Base-by-base conservation (phyloP, 768 basidiomycete species). In the Brasilioporus rufonigricans region DNA sequence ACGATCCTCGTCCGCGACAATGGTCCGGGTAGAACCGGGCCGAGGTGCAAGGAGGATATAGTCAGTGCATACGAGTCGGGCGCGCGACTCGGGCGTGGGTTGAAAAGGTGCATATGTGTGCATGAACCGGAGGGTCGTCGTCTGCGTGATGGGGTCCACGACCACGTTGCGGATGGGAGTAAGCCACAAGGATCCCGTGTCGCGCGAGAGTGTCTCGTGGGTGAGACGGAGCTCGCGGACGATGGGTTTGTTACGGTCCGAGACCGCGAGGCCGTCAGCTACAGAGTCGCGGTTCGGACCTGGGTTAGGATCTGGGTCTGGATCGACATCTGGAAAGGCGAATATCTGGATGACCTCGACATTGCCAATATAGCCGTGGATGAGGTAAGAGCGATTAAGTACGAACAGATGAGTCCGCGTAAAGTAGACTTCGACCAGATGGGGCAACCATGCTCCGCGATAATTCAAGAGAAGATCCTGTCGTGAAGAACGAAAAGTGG, bases 41-140 rank as follows among this genome's bases (percentile, higher is more conserved):
- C 0, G 14, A 8, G 39, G 23, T 5, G 48, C 32, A 14, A 44
- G 43, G 0, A 66, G 39, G 33, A 50, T 24, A 13, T 64, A 61
- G 27, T 65, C 65, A 24, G 59, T 61, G 33, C 61, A 66, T 0
- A 48, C 50, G 35, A 66, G 40, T 23, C 45, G 52, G 29, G 38
- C 48, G 50, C 33, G 45, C n/a, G 38, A 23, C 23, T 49, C 43
- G n/a, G 40, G 41, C 4, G 33, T 32, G 4, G 32, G 26, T 1
- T 46, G 13, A 11, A 62, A 43, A 0, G 54, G 52, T 2, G 48
- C 39, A 4, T 52, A 45, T 0, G 65, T 52, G 33, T 66, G 58
- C 49, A 65, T 45, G 54, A 66, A 65, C 11, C 64, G 56, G 54
- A 66, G 59, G 19, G 62, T 64, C 19, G 55, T 64, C 23, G 62